Evolutionary conservation across 345 rosid genomes (phyloP), one percentile per base, ranked within the genome.

Genomic region (Dipteronia dyeriana): DNA sequence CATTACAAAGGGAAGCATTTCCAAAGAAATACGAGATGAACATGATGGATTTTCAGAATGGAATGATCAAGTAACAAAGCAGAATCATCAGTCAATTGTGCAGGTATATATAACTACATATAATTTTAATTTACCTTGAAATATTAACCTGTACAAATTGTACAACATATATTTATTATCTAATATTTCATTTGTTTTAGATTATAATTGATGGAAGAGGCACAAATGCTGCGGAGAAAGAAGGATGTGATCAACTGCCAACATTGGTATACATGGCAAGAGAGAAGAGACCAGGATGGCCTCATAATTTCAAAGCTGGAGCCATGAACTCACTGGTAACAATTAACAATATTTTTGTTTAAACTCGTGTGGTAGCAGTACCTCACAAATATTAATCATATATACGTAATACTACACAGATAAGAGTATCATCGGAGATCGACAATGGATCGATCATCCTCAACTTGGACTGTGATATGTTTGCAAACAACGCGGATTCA

Each of bases 281-380:
- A 43, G 89, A 88, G 47, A 88, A 88, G 78, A 82, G 86, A 65
- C 84, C 84, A 0, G 78, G 81, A 17, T 79, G 61, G 43, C 79
- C 71, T 74, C 91, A 88, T 64, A 73, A 88, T 72, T 86, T 84
- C 76, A 88, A 88, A 78, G 89, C 91, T 11, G 89, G 91, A 70
- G 88, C 89, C n/a, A 60, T 84, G 79, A 88, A 88, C 73, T 82
- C 91, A 9, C 41, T 88, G 85, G 91, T 88, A 61, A 6, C 14
- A 53, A 53, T 14, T 16, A 53, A 53, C 57, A 49, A 49, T 49
- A 49, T 49, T 41, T 34, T 34, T 26, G 1, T 26, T 26, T 26
- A 0, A 34, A 41, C 45, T 41, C 10, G 2, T 41, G 10, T 41
- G 45, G 45, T 41, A 8, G 45, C 45, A 41, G 2, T 4, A 49